These are phyloP conservation scores for Monosporascus sp. DNA, from an alignment of 2,329 filamentous ascomycete genomes.

Conservation along the genomic window DNA sequence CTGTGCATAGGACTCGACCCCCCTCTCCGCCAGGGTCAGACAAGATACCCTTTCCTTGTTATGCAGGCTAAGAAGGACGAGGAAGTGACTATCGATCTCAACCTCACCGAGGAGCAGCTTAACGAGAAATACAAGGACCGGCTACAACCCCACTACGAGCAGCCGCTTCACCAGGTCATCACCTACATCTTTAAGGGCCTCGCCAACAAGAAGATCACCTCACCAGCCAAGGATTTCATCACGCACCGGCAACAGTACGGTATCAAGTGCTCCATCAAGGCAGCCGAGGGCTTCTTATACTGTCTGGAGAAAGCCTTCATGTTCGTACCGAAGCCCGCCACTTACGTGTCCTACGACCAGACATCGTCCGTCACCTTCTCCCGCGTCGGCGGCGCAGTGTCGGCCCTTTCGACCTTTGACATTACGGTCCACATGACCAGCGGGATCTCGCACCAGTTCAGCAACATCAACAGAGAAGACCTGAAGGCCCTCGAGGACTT, in stretches of 20 bases:
- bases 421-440: constrained; percentile 84
- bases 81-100: constrained; percentile 92
- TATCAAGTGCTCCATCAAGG: constrained; percentile 99
- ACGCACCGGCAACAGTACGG: constrained; percentile 91
- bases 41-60: constrained; percentile 93
- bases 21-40: constrained; percentile 92
- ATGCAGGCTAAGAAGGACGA: constrained; percentile 99
- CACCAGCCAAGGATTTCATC: constrained; percentile 88
- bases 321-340: constrained; percentile 97
- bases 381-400: constrained; percentile 88
- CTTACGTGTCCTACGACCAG: constrained; percentile 94
- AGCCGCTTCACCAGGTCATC: constrained; percentile 87
- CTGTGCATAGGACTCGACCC: constrained; percentile 93
- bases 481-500: constrained; percentile 95
- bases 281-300: constrained; percentile 95
- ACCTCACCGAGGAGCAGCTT: constrained; percentile 87
- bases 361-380: constrained; percentile 91
- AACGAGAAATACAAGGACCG: constrained; percentile 84
- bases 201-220: constrained; percentile 90
- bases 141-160: constrained; percentile 83
- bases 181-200: constrained; percentile 93
- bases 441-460: constrained; percentile 89
- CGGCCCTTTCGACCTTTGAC: constrained; percentile 92
- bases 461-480: constrained; percentile 98
- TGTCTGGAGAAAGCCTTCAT: constrained; percentile 98